Evolutionary conservation across 305 asterid genomes (phyloP), one percentile per base, ranked within the genome.

Genomic region (Fraxinus ornus): DNA sequence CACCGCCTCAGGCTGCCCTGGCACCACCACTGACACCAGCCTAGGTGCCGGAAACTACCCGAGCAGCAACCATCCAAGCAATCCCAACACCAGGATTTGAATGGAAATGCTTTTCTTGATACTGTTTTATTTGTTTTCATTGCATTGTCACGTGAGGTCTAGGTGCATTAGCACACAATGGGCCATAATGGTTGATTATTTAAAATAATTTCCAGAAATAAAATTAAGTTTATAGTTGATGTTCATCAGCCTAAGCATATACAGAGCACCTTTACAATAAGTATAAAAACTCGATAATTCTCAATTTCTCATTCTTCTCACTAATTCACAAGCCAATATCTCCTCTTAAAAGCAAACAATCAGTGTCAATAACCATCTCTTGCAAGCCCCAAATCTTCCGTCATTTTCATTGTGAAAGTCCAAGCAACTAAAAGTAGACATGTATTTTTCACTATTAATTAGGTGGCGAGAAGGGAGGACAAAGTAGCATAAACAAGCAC

Each of bases 51-150:
- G 81, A 9, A 35, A n/a, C 70, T 15, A 79, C 22, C 75, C 37
- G 1, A 28, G 75, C 37, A 68, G 75, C 75, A 68, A 26, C 75
- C 24, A 71, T 17, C 57, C 85, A 28, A 80, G 75, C 82, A 82
- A 82, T 85, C 88, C 86, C 28, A 80, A 79, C 57, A 71, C 35
- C 15, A 30, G 39, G 13, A 52, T 52, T 41, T 64, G 44, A 78
- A 21, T 33, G 19, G 35, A 72, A 55, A 28, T 32, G 6, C 41
- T 49, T 77, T 5, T 13, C 21, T 77, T 15, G 2, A 62, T 62
- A 22, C 17, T 41, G 13, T 22, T 76, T 76, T 26, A 13, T 41
- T 37, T 75, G 33, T 36, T 75, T 39, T 7, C 30, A 37, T 10
- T 33, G 78, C 7, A 37, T 37, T 75, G 41, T 71, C 13, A 13